Evolutionary conservation across 805 yeast species (phyloP).

Genomic region (Candida ipomoeae): DNA sequence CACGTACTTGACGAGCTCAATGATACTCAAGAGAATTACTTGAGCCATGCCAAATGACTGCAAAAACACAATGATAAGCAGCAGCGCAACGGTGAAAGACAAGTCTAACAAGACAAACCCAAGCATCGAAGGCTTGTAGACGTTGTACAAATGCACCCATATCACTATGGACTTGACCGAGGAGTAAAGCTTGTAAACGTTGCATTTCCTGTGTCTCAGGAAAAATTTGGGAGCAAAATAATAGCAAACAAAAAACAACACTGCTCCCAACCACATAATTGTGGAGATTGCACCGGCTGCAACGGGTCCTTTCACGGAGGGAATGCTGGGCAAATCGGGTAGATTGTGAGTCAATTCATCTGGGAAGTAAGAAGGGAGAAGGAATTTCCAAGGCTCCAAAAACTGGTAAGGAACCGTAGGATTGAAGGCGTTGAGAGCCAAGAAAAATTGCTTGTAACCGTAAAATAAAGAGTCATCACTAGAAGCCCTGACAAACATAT

Average conservation of each 20-base stretch:
- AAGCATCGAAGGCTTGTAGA: constrained; percentile 40
- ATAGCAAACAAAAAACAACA: constrained; percentile 10
- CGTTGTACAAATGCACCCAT: constrained; percentile 45
- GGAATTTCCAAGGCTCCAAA: constrained; percentile 12
- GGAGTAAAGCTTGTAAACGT: constrained; percentile 38
- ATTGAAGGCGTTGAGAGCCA: constrained; percentile 24
- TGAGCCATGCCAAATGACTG: constrained; percentile 45
- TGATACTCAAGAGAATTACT: constrained; percentile 32
- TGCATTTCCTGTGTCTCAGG: constrained; percentile 16
- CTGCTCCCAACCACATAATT: constrained; percentile 12
- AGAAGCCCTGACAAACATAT: constrained; percentile 25
- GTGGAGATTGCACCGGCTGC: constrained; percentile 26
- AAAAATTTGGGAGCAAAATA: constrained; percentile 16
- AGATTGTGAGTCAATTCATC: background rate
- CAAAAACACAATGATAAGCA: constrained; percentile 41
- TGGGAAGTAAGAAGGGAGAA: constrained; percentile 1
- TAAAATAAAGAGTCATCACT: constrained; percentile 11
- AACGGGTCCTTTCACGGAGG: background rate
- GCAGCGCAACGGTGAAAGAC: constrained; percentile 24
- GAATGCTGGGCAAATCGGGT: background rate
- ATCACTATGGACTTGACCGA: constrained; percentile 43
- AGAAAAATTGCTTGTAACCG: constrained; percentile 12
- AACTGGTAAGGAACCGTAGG: constrained; percentile 24
- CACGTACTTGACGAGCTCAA: constrained; percentile 30
- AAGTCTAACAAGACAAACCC: constrained; percentile 37